Conservation (phyloP, 2,329 filamentous ascomycete genomes). For the Teratosphaeria viscida region DNA sequence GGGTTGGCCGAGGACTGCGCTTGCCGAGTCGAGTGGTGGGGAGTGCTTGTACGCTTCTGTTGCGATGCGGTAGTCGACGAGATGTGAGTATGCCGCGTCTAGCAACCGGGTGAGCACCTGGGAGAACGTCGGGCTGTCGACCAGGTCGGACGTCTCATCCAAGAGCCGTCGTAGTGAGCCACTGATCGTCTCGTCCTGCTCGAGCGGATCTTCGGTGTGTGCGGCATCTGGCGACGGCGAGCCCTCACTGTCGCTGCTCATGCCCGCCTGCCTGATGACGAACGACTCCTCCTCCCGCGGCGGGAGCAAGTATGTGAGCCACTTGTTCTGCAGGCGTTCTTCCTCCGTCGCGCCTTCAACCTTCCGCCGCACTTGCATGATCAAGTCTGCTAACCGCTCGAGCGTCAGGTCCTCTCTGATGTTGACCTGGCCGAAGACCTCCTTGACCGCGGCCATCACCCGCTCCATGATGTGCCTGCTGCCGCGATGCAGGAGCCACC, state of each 20-base stretch:
- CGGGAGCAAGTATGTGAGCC: slow-evolving; percentile 78
- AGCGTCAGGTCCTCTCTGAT: slow-evolving; percentile 81
- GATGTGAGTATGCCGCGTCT: slow-evolving; percentile 73
- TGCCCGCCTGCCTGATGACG: slow-evolving; percentile 77
- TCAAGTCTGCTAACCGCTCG: slow-evolving; percentile 67
- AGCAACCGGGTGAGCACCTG: slow-evolving; percentile 79
- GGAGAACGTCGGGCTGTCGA: slow-evolving; percentile 85
- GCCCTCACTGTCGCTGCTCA: slow-evolving; percentile 36
- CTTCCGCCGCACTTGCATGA: slow-evolving; percentile 70
- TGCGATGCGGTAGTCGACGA: slow-evolving; percentile 74
- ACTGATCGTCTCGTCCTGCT: slow-evolving; percentile 29
- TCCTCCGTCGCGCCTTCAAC: slow-evolving; percentile 66
- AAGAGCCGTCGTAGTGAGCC: slow-evolving; percentile 68
- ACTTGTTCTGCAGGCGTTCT: slow-evolving; percentile 55
- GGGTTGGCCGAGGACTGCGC: slow-evolving; percentile 28
- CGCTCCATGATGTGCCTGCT: slow-evolving; percentile 73
- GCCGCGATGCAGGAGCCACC: slow-evolving; percentile 90
- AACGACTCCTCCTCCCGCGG: slow-evolving; percentile 66
- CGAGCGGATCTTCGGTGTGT: slow-evolving; percentile 10
- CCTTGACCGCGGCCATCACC: slow-evolving; percentile 75
- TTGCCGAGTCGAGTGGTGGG: slow-evolving; percentile 25
- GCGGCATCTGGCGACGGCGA: slow-evolving; percentile 14
- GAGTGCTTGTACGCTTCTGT: slow-evolving; percentile 60
- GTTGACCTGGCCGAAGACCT: slow-evolving; percentile 81
- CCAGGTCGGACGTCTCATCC: slow-evolving; percentile 89